Evolutionary conservation across 2,329 filamentous ascomycete species (phyloP), one percentile per base, ranked within the genome.

Genomic region (Arthrobotrys sphaeroides): DNA sequence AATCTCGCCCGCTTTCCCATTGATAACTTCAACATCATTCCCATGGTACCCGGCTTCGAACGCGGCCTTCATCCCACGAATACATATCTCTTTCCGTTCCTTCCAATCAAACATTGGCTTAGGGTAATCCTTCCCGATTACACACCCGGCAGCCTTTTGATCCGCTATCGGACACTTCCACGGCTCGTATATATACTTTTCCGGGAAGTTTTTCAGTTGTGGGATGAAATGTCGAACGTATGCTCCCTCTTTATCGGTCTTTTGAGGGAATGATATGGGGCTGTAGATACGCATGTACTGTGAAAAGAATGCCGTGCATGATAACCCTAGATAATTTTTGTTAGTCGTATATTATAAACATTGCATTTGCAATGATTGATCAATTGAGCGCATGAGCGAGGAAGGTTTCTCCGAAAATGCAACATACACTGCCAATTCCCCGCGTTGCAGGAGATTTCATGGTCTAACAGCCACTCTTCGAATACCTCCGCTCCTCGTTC

Each of bases 401-500:
- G 2, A 6, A 26, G 24, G 4, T 20, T 5, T 4, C 24, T 13
- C 53, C 81, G n/a, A 77, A 78, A 68, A 60, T 68, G 18, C 47
- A 26, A 64, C 66, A n/a, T 22, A 70, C 66, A 93, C 80, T 92
- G 90, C 90, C 90, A 93, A 80, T 93, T 93, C 0, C 90, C 90
- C 0, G 86, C 86, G 79, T 93, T 93, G 80, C 90, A 91, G 1
- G 90, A 88, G 0, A 88, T 85, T 80, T 93, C 90, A 80, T 93
- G 91, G 80, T 94, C 91, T 53, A 94, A 83, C 38, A 94, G 85
- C 83, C 87, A 87, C 80, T 93, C 91, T 79, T 92, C 90, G 74
- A 94, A 94, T 0, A 93, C 91, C 53, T 91, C 90, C 3, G 89
- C 90, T 0, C 91, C 91, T 16, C 91, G 87, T 83, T 93, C 91